These are phyloP conservation scores for Fusarium ramigenum DNA, from an alignment of 2,329 filamentous ascomycete genomes.

Conservation along the genomic window DNA sequence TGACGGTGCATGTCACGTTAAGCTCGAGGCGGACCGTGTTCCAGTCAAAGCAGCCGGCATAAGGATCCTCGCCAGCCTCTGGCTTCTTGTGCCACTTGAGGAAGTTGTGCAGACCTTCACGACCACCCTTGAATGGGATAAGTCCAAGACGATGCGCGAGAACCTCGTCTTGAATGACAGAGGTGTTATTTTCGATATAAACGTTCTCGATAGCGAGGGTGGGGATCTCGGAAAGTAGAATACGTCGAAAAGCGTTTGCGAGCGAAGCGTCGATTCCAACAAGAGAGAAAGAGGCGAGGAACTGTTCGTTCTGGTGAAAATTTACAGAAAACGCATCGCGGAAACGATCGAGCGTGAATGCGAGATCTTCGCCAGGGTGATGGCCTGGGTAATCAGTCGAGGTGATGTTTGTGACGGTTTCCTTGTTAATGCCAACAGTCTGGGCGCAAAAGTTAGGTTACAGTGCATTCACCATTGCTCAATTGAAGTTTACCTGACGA, in stretches of 20 bases:
- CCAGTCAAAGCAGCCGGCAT: constrained; percentile 74
- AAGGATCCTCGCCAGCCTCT: constrained; percentile 67
- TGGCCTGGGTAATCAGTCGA: constrained; percentile 94
- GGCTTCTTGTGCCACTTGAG: constrained; percentile 85
- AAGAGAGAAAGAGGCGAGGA: constrained; percentile 88
- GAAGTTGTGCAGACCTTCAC: constrained; percentile 78
- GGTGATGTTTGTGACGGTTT: constrained; percentile 88
- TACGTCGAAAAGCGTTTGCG: constrained; percentile 96
- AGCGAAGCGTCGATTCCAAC: constrained; percentile 91
- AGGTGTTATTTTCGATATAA: constrained; percentile 96
- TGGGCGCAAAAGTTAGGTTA: constrained; percentile 50
- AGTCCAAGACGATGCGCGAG: constrained; percentile 89
- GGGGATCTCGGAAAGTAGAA: constrained; percentile 92
- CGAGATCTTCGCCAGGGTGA: constrained; percentile 86
- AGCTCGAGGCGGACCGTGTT: constrained; percentile 88
- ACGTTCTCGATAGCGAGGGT: constrained; percentile 94
- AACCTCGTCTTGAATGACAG: constrained; percentile 97
- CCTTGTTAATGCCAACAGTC: constrained; percentile 87
- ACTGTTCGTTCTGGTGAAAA: constrained; percentile 84
- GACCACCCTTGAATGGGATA: constrained; percentile 84
- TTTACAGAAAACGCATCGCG: constrained; percentile 74
- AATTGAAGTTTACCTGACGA: constrained; percentile 63
- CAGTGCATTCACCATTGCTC: background rate
- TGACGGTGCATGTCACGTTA: constrained; percentile 81
- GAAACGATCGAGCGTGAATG: constrained; percentile 81